Evolutionary conservation across 169 alveolate genomes (phyloP), one percentile per base, ranked within the genome.

Genomic region (Plasmodium gallinaceum): DNA sequence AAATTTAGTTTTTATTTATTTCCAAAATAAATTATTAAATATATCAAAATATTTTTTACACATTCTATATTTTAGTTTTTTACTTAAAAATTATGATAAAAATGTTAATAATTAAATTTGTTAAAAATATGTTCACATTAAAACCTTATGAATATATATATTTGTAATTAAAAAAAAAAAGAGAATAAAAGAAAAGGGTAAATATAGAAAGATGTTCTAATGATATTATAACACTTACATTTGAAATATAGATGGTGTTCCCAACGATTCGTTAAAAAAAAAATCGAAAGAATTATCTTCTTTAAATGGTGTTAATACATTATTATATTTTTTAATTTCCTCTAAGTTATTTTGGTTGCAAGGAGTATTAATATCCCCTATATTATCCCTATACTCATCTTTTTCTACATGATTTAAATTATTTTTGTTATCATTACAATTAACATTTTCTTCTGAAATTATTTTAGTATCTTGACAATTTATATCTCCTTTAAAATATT

Each of bases 201-300:
- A 48, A 48, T 16, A 71, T 26, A 52, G 8, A 42, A 14, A 71
- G 5, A 26, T 51, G 22, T 18, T 24, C 43, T 71, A 5, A 57
- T 1, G 9, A 37, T 46, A 52, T 51, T 46, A 71, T 7, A 16
- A 42, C 37, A 18, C 22, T 78, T 45, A 64, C 52, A 57, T 26
- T 20, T 65, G 89, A 78, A 78, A 78, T 78, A 78, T 78, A 24
- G 89, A 64, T 62, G 89, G 89, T 24, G 89, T 78, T 64, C 68
- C 89, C 43, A 78, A 48, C 37, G 76, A 57, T 39, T 78, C 89
- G 57, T 58, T 78, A 52, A 78, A 78, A 69, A 78, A 78, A 16
- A 78, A 48, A 78, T 78, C 89, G 65, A 78, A 78, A 12, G 66
- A 64, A 48, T 65, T 78, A 20, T 78, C 89, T 57, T 78, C 89